Percentiles rank a stretch among this genome's conserved stretches.
phyloP scores from a whole-genome alignment of 495 filamentous ascomycete species.

The Glutinoglossum americanum region DNA sequence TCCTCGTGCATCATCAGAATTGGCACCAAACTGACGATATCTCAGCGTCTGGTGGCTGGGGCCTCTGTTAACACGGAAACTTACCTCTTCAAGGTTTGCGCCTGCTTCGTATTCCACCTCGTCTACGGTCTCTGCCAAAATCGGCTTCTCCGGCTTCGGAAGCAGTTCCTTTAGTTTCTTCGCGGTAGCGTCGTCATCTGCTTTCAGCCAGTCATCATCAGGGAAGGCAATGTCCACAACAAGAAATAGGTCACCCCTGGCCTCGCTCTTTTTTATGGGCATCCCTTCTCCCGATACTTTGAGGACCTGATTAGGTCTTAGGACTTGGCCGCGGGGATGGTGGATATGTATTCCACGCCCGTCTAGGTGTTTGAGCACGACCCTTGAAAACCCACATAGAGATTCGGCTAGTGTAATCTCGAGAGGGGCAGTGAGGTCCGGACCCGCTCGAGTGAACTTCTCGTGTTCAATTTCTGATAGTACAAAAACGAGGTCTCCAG shows the following conservation, averaged over 20 bases:
- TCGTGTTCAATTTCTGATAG: slow-evolving; percentile 65
- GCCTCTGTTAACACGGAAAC: slow-evolving; percentile 9
- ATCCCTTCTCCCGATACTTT: slow-evolving; percentile 81
- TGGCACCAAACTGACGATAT: slow-evolving; percentile 32
- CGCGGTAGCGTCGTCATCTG: slow-evolving; percentile 37
- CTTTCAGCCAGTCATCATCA: slow-evolving; percentile 49
- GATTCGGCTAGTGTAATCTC: slow-evolving; percentile 67
- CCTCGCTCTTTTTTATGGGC: slow-evolving; percentile 69
- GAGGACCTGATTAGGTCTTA: slow-evolving; percentile 62
- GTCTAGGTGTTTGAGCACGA: slow-evolving; percentile 82
- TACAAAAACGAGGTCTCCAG: slow-evolving; percentile 81
- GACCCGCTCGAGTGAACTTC: slow-evolving; percentile 55
- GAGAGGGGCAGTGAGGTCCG: slow-evolving; percentile 62
- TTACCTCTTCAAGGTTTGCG: slow-evolving; percentile 58
- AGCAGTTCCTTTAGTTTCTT: slow-evolving; percentile 51
- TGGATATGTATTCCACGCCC: slow-evolving; percentile 71
- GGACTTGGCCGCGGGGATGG: slow-evolving; percentile 49
- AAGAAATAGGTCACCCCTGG: slow-evolving; percentile 72
- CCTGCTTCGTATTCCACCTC: slow-evolving; percentile 71
- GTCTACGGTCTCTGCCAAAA: slow-evolving; percentile 52
- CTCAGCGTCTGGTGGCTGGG: slow-evolving; percentile 12
- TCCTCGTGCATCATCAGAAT: slow-evolving; percentile 44
- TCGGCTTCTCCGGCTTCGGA: slow-evolving; percentile 35
- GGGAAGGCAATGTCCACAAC: slow-evolving; percentile 77
- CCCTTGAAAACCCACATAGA: slow-evolving; percentile 70